Evolutionary conservation across 2,329 filamentous ascomycete genomes (phyloP).

Genomic region (Monilinia fructicola): DNA sequence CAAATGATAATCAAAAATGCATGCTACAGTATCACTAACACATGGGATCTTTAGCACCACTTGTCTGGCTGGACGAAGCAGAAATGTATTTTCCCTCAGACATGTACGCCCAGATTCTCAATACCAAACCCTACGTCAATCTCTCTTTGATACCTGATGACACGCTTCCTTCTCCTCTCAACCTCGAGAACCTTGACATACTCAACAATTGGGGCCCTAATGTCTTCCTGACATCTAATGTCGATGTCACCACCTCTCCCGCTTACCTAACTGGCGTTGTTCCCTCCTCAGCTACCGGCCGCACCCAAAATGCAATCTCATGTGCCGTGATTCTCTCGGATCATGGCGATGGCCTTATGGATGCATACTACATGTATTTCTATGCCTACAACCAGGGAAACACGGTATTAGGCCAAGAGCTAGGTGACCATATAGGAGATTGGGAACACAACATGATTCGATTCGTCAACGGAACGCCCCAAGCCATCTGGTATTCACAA

Average conservation of each 20-base stretch:
- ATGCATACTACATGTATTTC: conserved; percentile 43
- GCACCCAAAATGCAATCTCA: conserved; percentile 51
- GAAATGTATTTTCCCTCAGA: conserved; percentile 53
- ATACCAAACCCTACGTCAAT: conserved; percentile 49
- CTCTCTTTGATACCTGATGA: conserved; percentile 44
- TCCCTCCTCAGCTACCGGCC: conserved; percentile 50
- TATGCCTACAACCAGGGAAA: conserved; percentile 42
- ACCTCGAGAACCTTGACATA: conserved; percentile 48
- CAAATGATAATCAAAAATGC: neutral
- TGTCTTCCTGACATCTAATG: conserved; percentile 50
- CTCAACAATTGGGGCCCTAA: conserved; percentile 46
- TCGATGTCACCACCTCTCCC: conserved; percentile 49
- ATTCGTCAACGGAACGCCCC: conserved; percentile 56
- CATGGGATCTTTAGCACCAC: conserved; percentile 44
- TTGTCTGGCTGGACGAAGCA: conserved; percentile 51
- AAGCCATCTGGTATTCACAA: conserved; percentile 62
- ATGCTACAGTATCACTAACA: conserved; percentile 10
- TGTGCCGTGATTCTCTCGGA: conserved; percentile 57
- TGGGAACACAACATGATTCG: conserved; percentile 69
- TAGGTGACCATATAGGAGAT: conserved; percentile 58
- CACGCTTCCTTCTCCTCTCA: conserved; percentile 42
- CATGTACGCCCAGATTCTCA: conserved; percentile 47
- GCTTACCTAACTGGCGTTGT: conserved; percentile 53
- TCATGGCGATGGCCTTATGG: conserved; percentile 48
- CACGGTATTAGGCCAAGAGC: conserved; percentile 37